Evolutionary conservation across 2,329 filamentous ascomycete species (phyloP), one percentile per base, ranked within the genome.

Genomic region (Pseudogymnoascus sp.): DNA sequence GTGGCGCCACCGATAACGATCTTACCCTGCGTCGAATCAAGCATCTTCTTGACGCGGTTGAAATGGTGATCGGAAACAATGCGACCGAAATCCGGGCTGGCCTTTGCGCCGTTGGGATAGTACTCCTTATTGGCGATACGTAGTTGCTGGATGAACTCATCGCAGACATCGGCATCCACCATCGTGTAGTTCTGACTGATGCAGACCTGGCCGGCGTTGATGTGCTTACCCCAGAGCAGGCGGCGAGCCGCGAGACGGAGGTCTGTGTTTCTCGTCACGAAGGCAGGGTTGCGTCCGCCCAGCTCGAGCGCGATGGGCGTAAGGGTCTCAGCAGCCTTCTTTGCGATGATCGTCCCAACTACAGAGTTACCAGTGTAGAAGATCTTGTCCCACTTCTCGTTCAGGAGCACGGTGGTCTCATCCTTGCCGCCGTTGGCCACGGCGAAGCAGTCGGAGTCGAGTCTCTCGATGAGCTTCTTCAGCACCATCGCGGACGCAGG

Each of bases 341-440:
- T 87, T 59, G 91, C 85, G 62, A 97, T 87, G 71, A 97, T 93
- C 73, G 88, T 91, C 72, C 90, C 95, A 16, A 97, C 91, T 29
- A 74, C 78, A 62, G 83, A 82, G 71, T 86, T 87, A 63, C 95
- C 95, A 0, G 95, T 99, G 79, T 96, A 99, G 80, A 95, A 93
- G 72, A 99, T 96, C 83, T 97, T 97, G 78, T 96, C 93, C 88
- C 93, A 99, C 75, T 93, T 93, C 78, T 92, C 85, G 64, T 93
- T 86, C 36, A 99, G 83, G 51, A 97, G 78, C 11, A 86, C 86
- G 54, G 89, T 91, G 3, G 89, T 92, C 80, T 96, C 91, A 3
- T 87, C 81, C 18, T 96, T 77, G 29, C 80, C 86, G 65, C 95
- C 95, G 74, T 97, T 95, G 68, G 97, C 80, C 64, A 91, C 84